A percentile compares a stretch with the other conserved stretches of the same genome.
Conservation (phyloP, 208 protist species). For the Leptomonas pyrrhocoris region DNA sequence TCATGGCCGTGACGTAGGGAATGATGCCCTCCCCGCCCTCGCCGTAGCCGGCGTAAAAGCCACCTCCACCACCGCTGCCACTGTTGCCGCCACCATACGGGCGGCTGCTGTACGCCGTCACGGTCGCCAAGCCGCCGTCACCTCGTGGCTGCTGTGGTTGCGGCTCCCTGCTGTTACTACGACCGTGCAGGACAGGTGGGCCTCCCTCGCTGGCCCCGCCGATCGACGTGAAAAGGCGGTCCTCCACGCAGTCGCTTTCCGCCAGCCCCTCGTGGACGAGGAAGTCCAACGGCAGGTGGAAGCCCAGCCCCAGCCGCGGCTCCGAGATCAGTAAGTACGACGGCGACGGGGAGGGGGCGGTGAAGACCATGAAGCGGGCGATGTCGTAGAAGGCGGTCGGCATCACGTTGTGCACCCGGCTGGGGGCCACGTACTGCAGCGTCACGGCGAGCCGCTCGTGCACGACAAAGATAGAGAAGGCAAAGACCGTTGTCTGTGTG, state of each 20-base stretch:
- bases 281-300: conserved; percentile 81
- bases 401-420: conserved; percentile 62
- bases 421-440: conserved; percentile 75
- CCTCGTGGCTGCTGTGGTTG: conserved; percentile 25
- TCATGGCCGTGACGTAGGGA: conserved; percentile 50
- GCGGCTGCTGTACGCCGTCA: background rate
- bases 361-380: conserved; percentile 65
- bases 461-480: conserved; percentile 76
- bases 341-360: conserved; percentile 53
- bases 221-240: conserved; percentile 23
- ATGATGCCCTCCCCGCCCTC: conserved; percentile 13
- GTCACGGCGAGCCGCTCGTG: conserved; percentile 71
- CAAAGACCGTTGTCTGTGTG: conserved; percentile 47
- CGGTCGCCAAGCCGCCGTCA: conserved; percentile 1
- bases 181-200: background rate
- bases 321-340: conserved; percentile 87
- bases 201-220: conserved; percentile 9
- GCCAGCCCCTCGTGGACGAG: conserved; percentile 51
- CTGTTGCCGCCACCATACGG: background rate
- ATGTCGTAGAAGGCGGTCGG: conserved; percentile 81
- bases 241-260: conserved; percentile 33
- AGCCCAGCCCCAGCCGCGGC: conserved; percentile 81
- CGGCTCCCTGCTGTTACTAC: background rate
- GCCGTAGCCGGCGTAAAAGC: conserved; percentile 11
- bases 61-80: background rate